Evolutionary conservation across 805 yeast genomes (phyloP), one percentile per base, ranked within the genome.

Genomic region (Osmozyma mogii): DNA sequence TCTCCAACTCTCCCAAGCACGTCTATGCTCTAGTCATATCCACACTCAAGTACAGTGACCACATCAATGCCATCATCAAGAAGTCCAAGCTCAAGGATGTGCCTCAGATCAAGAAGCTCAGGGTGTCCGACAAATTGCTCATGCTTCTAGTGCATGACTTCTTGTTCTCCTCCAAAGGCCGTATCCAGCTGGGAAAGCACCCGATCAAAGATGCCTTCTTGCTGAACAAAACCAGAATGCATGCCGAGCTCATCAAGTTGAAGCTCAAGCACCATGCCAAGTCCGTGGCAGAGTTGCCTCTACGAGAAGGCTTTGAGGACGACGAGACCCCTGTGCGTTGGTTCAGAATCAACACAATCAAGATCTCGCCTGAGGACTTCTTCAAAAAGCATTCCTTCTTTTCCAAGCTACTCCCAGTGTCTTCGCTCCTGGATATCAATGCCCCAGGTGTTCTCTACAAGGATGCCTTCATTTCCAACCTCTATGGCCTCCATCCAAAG

Each of bases 151-250:
- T 79, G 1, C 94, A 89, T 47, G 98, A 89, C 56, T 61, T 85
- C 30, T 53, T 88, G 5, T 68, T 92, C 34, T 70, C 89, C 5
- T 71, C 75, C 39, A 67, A 75, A 16, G 92, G 94, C 8, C 61
- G 96, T 37, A 80, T 89, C 35, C 94, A 85, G 50, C 79, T 85
- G 66, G 94, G 94, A 5, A 88, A 87, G 45, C 85, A 80, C 37
- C 83, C 89, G 1, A 67, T 85, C 34, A 92, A 92, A 49, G 92
- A 83, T 28, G 80, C 83, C 9, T 65, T 92, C 4, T 58, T 92
- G 32, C 68, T 75, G 35, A 80, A 87, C 51, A 84, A 82, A 52
- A 78, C 94, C 0, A 63, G 97, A 42, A 60, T 89, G 28, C 76
- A 75, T 34, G 88, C 94, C 2, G 97, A 92, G 50, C 62, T 82